Conservation (phyloP, 306 rosid genomes). For the Aeschynomene evenia region DNA sequence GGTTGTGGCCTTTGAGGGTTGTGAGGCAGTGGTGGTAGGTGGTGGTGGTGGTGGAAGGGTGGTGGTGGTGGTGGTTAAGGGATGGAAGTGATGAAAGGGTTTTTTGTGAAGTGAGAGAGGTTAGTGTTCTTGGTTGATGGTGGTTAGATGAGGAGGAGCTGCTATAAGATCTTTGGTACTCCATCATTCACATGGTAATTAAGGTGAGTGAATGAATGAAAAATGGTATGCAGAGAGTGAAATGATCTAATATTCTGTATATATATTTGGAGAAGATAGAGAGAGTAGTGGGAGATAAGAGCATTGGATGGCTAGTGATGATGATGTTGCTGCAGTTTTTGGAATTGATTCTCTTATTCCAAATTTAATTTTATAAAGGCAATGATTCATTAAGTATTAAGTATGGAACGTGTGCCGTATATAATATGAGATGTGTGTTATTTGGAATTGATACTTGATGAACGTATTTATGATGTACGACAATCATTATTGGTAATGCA, state of each 20-base stretch:
- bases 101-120: constrained; percentile 47
- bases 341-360: too few species aligned
- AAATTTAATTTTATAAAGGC: too few species aligned
- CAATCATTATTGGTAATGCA: too few species aligned
- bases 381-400: too few species aligned
- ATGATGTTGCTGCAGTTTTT: too few species aligned
- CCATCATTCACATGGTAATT: constrained; percentile 62
- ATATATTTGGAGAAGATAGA: constrained; percentile 37
- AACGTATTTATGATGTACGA: too few species aligned
- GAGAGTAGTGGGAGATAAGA: background rate
- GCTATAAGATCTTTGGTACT: constrained; percentile 36
- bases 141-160: constrained; percentile 38
- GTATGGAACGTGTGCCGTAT: too few species aligned
- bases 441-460: too few species aligned
- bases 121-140: background rate
- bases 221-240: constrained; percentile 33
- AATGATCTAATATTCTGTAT: constrained; percentile 27
- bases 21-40: constrained; percentile 48
- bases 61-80: constrained; percentile 15
- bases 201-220: background rate
- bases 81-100: constrained; percentile 61
- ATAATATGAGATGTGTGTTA: too few species aligned
- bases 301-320: background rate
- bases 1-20: constrained; percentile 54
- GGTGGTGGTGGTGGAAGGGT: constrained; percentile 4